phyloP scores from a whole-genome alignment of 768 basidiomycete genomes.

The Tulasnella sp. region DNA sequence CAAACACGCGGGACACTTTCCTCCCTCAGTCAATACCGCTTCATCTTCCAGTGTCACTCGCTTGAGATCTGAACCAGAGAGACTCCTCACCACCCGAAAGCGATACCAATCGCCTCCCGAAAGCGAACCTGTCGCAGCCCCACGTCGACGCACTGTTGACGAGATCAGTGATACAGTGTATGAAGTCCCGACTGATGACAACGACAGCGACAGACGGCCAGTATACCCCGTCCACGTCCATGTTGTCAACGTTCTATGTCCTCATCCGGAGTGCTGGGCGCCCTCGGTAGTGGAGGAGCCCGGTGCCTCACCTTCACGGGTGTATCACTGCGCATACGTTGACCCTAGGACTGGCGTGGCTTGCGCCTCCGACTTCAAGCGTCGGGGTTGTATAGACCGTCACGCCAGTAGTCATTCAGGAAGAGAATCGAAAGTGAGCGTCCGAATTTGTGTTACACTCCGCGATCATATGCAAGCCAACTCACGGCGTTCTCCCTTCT shows the following conservation, averaged over 20 bases:
- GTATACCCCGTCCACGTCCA: background rate
- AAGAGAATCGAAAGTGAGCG: constrained; percentile 6
- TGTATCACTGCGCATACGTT: constrained; percentile 4
- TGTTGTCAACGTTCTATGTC: constrained; percentile 5
- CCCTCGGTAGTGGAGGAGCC: background rate
- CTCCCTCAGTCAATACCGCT: too few species aligned
- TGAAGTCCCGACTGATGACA: background rate
- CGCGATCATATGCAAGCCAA: background rate
- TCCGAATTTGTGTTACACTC: background rate
- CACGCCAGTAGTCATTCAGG: constrained; percentile 10
- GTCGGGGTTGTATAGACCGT: constrained; percentile 9
- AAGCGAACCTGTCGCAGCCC: background rate
- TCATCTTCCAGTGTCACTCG: too few species aligned
- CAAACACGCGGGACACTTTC: too few species aligned
- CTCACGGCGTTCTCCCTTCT: too few species aligned
- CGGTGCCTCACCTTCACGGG: background rate
- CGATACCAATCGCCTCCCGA: background rate
- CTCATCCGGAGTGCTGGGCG: background rate
- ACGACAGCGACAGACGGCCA: background rate
- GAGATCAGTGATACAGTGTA: background rate
- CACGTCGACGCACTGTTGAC: background rate
- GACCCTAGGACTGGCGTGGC: background rate
- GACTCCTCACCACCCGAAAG: background rate
- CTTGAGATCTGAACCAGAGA: too few species aligned
- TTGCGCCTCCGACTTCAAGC: constrained; percentile 9